Base-by-base conservation (phyloP, 1,284 basidiomycete species). In the Apiotrichum mycotoxinovorans region DNA sequence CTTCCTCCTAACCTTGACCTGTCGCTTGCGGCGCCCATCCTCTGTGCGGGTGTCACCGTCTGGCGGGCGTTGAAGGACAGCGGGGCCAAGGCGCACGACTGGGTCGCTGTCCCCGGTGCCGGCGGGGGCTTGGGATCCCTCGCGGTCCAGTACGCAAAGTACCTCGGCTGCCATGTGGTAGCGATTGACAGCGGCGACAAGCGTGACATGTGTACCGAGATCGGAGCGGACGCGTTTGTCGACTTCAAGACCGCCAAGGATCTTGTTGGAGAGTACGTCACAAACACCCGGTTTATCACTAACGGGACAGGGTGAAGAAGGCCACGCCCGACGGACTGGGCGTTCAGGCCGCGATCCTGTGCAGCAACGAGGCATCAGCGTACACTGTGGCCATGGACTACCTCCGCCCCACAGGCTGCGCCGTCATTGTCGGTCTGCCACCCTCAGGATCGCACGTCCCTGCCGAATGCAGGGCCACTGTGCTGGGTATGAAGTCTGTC, bases 1-100 rank as follows among this genome's bases (percentile, higher is more conserved):
- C 89, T 91, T 65, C 89, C 89, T 7, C 82, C 85, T 1, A 75
- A 67, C 2, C 69, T 92, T 44, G 79, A 81, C 49, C 84, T 86
- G 61, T 80, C 82, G 20, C 83, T 82, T n/a, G 90, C 89, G 23
- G 89, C 89, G 3, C 88, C 89, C 4, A 83, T 92, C 60, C 83
- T 91, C 17, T 93, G 89, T 66, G 87, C 88, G 18, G 87, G 73
- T 63, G 66, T 66, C 7, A 75, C 74, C 22, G 69, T 70, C 34
- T 92, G 91, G 75, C 86, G 87, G 64, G 91, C 89, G 0, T 79
- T 93, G 67, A 90, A 89, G 72, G 82, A 88, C 72, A 83, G 84
- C 54, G 78, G 82, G 51, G 81, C 83, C 10, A 79, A 77, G 27
- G 81, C 85, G 12, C 88, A 89, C 51, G 84, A 93, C 61, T 91